These are phyloP conservation scores for Posidonia australis DNA, from an alignment of 106 monocot genomes.

Conservation along the genomic window DNA sequence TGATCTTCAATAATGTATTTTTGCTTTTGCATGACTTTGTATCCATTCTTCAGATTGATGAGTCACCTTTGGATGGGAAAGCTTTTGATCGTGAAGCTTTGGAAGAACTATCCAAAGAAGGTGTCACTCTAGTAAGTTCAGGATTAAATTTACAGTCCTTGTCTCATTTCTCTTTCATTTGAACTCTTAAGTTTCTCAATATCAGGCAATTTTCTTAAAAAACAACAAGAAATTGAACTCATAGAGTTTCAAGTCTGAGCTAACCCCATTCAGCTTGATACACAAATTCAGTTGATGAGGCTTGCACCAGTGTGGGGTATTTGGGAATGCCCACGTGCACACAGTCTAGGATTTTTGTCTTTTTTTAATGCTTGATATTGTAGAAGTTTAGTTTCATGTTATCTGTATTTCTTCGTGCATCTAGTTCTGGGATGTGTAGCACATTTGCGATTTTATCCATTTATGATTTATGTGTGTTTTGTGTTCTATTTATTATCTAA, in stretches of 20 bases:
- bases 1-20: not conserved
- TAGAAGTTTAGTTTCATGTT: no score
- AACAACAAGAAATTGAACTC: not conserved
- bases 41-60: slow-evolving; percentile 62
- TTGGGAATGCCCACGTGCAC: no score
- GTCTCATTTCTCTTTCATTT: not conserved
- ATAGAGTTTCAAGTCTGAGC: not conserved
- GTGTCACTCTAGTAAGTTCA: slow-evolving; percentile 86
- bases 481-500: no score
- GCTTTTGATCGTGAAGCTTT: slow-evolving; percentile 89
- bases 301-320: no score
- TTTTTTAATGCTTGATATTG: no score
- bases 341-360: no score
- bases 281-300: no score
- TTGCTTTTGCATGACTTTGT: not conserved
- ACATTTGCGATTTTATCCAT: no score
- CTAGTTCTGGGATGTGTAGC: no score
- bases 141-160: not conserved
- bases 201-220: not conserved
- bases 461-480: no score
- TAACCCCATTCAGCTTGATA: no score
- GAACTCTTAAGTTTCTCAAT: not conserved
- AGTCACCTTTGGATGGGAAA: slow-evolving; percentile 95
- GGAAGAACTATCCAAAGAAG: slow-evolving; percentile 95
- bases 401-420: no score